Evolutionary conservation across 805 yeast species (phyloP).

Genomic region (Spathaspora girioi): DNA sequence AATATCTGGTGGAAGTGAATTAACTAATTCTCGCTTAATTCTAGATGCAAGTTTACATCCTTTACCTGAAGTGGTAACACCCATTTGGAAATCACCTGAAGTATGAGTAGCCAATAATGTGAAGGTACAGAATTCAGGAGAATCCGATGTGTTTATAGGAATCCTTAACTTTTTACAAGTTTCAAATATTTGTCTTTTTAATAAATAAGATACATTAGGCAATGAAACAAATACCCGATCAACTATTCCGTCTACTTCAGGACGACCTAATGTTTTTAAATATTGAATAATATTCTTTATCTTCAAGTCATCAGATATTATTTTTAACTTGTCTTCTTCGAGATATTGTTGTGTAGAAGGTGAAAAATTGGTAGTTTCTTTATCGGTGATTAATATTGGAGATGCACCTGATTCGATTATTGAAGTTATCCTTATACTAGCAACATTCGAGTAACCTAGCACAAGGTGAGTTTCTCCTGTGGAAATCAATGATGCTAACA

Average conservation of each 20-base stretch:
- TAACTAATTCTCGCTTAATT: slow-evolving; percentile 68
- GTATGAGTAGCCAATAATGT: slow-evolving; percentile 67
- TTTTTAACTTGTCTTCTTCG: slow-evolving; percentile 20
- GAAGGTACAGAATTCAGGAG: slow-evolving; percentile 69
- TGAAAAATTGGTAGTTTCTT: slow-evolving; percentile 16
- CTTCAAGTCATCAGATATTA: slow-evolving; percentile 12
- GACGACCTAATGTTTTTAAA: slow-evolving; percentile 57
- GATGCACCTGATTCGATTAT: slow-evolving; percentile 53
- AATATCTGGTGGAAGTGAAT: slow-evolving; percentile 63
- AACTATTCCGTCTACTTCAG: slow-evolving; percentile 57
- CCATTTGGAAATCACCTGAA: slow-evolving; percentile 74
- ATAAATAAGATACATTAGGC: slow-evolving; percentile 17
- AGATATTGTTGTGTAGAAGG: slow-evolving; percentile 19
- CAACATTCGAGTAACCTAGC: slow-evolving; percentile 48
- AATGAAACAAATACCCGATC: slow-evolving; percentile 73
- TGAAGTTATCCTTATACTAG: slow-evolving; percentile 44
- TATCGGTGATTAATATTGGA: slow-evolving; percentile 47
- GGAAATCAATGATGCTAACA: slow-evolving; percentile 43
- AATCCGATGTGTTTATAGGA: slow-evolving; percentile 78
- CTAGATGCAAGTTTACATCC: slow-evolving; percentile 86
- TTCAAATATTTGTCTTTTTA: slow-evolving; percentile 41
- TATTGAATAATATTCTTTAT: slow-evolving; percentile 22
- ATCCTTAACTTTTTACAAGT: slow-evolving; percentile 62
- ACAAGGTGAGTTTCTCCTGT: slow-evolving; percentile 53
- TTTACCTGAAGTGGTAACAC: slow-evolving; percentile 81